These are phyloP conservation scores for Cetradonia linearis DNA, from an alignment of 495 filamentous ascomycete genomes.

Conservation along the genomic window DNA sequence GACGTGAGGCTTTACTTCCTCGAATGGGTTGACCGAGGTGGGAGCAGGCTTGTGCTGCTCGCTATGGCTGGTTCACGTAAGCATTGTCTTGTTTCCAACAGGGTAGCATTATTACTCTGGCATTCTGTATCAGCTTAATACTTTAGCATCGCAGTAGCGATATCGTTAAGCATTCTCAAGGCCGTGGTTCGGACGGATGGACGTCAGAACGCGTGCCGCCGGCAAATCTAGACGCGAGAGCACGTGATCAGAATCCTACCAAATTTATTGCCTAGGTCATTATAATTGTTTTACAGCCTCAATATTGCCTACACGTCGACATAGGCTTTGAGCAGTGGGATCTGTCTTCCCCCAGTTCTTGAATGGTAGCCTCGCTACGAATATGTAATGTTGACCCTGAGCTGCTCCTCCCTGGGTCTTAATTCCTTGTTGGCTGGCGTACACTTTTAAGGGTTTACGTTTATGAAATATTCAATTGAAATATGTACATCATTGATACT, in stretches of 20 bases:
- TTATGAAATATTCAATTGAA: background rate
- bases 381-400: background rate
- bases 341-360: background rate
- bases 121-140: constrained; percentile 26
- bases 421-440: too few relatives aligned
- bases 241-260: background rate
- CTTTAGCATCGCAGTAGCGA: constrained; percentile 5
- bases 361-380: background rate
- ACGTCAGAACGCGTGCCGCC: background rate
- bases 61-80: constrained; percentile 52
- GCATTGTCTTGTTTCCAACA: constrained; percentile 1
- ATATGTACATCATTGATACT: background rate
- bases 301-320: too few relatives aligned
- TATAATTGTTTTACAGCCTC: background rate
- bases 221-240: background rate
- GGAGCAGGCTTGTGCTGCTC: constrained; percentile 57
- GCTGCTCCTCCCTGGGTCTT: too few relatives aligned
- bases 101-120: constrained; percentile 33
- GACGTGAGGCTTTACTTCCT: constrained; percentile 54
- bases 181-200: background rate
- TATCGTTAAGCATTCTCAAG: background rate
- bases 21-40: constrained; percentile 61
- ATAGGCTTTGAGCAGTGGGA: too few relatives aligned
- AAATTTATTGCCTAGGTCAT: background rate
- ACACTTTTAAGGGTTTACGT: background rate